These are phyloP conservation scores for Paramecium tetraurelia DNA, from an alignment of 73 alveolate genomes.

Conservation along the genomic window DNA sequence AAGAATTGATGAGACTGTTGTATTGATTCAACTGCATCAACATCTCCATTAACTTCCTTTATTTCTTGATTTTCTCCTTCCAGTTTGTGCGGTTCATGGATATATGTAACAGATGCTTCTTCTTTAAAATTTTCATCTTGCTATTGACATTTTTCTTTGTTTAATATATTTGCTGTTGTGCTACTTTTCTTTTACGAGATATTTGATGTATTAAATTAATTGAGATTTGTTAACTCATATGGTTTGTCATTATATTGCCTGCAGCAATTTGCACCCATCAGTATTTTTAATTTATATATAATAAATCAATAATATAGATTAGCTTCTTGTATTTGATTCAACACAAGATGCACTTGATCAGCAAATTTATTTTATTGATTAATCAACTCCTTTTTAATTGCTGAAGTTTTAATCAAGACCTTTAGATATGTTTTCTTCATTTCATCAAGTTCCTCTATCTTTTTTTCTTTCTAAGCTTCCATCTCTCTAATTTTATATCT, in stretches of 20 bases:
- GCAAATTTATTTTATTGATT: background rate
- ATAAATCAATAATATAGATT: background rate
- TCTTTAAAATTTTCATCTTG: constrained; percentile 10
- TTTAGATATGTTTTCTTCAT: background rate
- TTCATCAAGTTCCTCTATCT: background rate
- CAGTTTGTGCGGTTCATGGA: background rate
- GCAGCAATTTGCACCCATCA: constrained; percentile 5
- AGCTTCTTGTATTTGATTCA: constrained; percentile 13
- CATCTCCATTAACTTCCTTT: background rate
- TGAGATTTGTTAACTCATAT: background rate
- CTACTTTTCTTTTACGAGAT: background rate
- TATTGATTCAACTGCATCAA: background rate
- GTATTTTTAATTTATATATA: background rate
- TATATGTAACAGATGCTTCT: constrained; percentile 16
- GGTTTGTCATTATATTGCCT: constrained; percentile 6
- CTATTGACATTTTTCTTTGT: background rate
- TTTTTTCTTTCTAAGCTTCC: background rate
- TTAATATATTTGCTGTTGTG: background rate
- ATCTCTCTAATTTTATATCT: background rate
- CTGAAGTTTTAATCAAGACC: background rate
- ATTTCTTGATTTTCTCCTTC: background rate
- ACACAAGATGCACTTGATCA: background rate
- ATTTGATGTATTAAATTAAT: background rate
- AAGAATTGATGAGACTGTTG: background rate
- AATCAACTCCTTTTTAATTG: background rate